Evolutionary conservation across 2,329 filamentous ascomycete species (phyloP).

Genomic region (Penicillium sp.): DNA sequence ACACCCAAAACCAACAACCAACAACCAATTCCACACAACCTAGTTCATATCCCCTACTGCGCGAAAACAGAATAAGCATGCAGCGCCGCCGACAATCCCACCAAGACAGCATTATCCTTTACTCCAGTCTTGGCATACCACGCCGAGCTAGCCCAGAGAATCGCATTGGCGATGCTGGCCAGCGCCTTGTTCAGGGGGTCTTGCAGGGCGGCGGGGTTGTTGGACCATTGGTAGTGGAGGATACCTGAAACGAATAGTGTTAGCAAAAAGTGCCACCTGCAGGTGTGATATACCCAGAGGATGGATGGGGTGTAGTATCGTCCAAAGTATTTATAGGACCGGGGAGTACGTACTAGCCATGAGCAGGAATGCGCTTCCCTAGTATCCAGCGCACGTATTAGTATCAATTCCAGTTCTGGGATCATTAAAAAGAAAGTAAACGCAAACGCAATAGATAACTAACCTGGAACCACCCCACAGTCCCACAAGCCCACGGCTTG

Average conservation of each 20-base stretch:
- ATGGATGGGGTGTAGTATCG: too few relatives aligned
- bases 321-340: neutral
- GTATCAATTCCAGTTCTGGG: neutral
- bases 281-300: too few relatives aligned
- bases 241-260: conserved; percentile 16
- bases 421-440: too few relatives aligned
- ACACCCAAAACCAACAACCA: too few relatives aligned
- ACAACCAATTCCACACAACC: neutral
- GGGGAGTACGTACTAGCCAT: conserved; percentile 21
- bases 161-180: conserved; percentile 27
- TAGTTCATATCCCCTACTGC: neutral
- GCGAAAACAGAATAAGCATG: conserved; percentile 26
- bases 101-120: conserved; percentile 23
- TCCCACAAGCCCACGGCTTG: conserved; percentile 25
- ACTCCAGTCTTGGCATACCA: conserved; percentile 35
- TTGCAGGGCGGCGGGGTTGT: conserved; percentile 21
- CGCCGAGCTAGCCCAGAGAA: conserved; percentile 32
- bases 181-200: conserved; percentile 35
- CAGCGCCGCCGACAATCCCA: conserved; percentile 27
- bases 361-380: conserved; percentile 32
- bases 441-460: conserved; percentile 7
- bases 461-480: conserved; percentile 46
- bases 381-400: neutral
- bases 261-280: neutral
- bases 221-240: conserved; percentile 33